Conservation (phyloP, 495 filamentous ascomycete genomes). For the Chaetomidium leptoderma region DNA sequence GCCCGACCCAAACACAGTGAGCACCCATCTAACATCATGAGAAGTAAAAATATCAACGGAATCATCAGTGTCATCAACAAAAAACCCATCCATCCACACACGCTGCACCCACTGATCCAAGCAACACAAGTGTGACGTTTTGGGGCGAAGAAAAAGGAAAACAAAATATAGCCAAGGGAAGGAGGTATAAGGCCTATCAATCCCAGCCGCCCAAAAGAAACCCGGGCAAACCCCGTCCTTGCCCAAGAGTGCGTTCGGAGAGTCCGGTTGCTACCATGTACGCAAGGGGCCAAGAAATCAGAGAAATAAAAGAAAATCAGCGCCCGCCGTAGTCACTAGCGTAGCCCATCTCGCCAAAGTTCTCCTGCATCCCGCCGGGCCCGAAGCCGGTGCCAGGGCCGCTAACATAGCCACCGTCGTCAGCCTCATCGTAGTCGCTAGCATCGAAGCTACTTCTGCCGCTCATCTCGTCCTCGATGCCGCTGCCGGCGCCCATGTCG, state of each 20-base stretch:
- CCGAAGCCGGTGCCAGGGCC: constrained; percentile 50
- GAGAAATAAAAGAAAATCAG: constrained; percentile 17
- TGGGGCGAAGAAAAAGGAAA: not conserved
- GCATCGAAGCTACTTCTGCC: constrained; percentile 87
- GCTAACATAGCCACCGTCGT: constrained; percentile 56
- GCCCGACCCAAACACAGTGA: not conserved
- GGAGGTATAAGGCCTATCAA: not conserved
- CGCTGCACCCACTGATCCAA: not conserved
- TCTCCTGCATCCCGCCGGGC: constrained; percentile 46
- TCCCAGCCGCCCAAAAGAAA: not conserved
- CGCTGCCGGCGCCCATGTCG: constrained; percentile 50
- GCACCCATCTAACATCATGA: constrained; percentile 2
- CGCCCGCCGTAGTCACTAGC: constrained; percentile 51
- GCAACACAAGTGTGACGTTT: no score
- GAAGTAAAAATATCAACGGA: not conserved
- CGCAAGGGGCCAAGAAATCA: not conserved
- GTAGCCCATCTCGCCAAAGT: constrained; percentile 50
- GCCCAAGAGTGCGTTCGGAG: not conserved
- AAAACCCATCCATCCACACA: not conserved
- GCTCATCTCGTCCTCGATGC: constrained; percentile 68
- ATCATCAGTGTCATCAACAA: constrained; percentile 7
- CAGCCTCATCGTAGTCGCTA: constrained; percentile 63
- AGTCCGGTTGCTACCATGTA: not conserved
- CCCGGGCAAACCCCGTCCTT: not conserved
- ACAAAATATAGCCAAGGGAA: not conserved